A percentile compares a stretch with the other conserved stretches of the same genome.
Evolutionary conservation across 2,329 filamentous ascomycete species (phyloP).

Genomic region (Clonostachys solani): DNA sequence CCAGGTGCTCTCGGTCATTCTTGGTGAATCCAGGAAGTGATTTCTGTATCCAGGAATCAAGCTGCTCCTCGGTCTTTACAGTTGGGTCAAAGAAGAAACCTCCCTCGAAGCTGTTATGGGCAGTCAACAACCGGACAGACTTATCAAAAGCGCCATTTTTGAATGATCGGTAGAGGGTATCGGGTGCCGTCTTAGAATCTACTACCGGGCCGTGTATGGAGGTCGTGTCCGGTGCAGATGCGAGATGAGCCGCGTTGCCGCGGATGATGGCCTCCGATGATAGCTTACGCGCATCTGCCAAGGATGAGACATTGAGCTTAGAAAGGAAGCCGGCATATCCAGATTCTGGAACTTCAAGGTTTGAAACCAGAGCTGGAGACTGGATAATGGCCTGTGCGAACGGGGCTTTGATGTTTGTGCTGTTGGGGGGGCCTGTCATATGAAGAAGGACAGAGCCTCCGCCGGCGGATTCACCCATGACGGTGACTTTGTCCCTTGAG

Average conservation of each 20-base stretch:
- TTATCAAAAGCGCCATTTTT: constrained; percentile 4
- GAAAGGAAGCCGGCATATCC: constrained; percentile 4
- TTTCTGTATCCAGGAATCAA: constrained; percentile 1
- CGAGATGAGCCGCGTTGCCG: constrained; percentile 5
- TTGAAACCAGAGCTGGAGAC: background rate
- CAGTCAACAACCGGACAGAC: constrained; percentile 3
- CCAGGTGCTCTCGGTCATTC: background rate
- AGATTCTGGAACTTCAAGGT: background rate
- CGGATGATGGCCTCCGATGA: constrained; percentile 3
- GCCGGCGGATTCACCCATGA: constrained; percentile 52
- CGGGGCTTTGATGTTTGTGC: background rate
- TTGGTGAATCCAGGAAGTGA: constrained; percentile 3
- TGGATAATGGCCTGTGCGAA: constrained; percentile 6
- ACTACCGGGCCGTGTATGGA: constrained; percentile 3
- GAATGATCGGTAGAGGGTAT: background rate
- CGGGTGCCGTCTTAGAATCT: constrained; percentile 2
- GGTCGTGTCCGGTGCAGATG: constrained; percentile 2
- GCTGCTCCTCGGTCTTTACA: constrained; percentile 3
- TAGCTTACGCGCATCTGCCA: constrained; percentile 3
- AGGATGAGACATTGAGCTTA: constrained; percentile 2
- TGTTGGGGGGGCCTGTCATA: background rate
- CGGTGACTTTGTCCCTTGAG: constrained; percentile 43
- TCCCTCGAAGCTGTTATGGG: constrained; percentile 5
- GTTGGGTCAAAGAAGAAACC: constrained; percentile 6
- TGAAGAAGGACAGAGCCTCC: constrained; percentile 29